A percentile compares a stretch with the other conserved stretches of the same genome.
Evolutionary conservation across 495 filamentous ascomycete genomes (phyloP).

Genomic region (Oleoguttula mirabilis): DNA sequence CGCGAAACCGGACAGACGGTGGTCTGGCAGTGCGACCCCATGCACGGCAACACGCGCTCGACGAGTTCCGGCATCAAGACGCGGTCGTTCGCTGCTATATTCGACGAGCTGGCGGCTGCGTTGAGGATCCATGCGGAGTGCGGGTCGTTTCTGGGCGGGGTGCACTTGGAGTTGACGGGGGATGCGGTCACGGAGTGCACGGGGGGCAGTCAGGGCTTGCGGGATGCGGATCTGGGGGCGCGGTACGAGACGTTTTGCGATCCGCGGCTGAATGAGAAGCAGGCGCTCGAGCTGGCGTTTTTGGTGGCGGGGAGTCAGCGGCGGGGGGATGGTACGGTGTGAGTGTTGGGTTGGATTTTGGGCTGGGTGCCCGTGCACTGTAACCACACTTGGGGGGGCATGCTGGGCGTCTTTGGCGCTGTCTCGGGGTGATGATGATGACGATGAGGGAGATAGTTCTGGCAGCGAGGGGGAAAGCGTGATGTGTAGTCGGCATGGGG

Average conservation of each 20-base stretch:
- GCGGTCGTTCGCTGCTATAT: constrained; percentile 71
- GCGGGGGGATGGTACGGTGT: no score
- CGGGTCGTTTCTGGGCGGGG: constrained; percentile 76
- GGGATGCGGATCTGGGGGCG: constrained; percentile 71
- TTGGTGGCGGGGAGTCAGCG: constrained; percentile 78
- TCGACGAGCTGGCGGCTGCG: constrained; percentile 68
- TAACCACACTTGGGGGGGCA: no score
- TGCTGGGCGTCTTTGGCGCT: no score
- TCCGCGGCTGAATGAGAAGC: constrained; percentile 90
- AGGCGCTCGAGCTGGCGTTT: constrained; percentile 90
- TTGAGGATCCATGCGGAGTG: constrained; percentile 72
- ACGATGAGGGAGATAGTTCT: no score
- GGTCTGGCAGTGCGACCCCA: constrained; percentile 97
- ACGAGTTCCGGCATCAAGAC: constrained; percentile 75
- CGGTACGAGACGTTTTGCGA: constrained; percentile 95
- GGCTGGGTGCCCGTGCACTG: no score
- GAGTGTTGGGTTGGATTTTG: constrained; percentile 1
- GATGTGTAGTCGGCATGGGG: no score
- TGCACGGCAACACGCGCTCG: constrained; percentile 79
- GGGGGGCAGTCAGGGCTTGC: constrained; percentile 77
- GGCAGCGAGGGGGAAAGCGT: no score
- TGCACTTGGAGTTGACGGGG: constrained; percentile 89
- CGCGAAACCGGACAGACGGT: constrained; percentile 61
- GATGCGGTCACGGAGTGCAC: constrained; percentile 95
- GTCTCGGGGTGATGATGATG: no score